Base-by-base conservation (phyloP, 148 eudicot species). In the Heliamphora exappendiculata region DNA sequence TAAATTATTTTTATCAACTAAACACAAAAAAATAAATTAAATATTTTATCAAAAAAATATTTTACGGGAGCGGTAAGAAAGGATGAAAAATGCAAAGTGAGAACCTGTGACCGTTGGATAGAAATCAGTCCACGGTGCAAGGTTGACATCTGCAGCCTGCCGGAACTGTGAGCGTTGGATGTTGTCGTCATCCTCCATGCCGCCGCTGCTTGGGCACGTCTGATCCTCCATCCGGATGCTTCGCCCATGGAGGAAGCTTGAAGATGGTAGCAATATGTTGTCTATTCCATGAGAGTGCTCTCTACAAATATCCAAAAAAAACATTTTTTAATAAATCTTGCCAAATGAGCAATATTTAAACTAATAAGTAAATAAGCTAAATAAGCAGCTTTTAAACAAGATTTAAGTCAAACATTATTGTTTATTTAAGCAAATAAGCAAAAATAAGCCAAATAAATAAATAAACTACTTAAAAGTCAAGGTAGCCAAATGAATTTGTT, bases 61-160 rank as follows among this genome's bases (percentile, higher is more conserved):
- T 26, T 7, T 17, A 65, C n/a, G 33, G n/a, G n/a, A n/a, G n/a
- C n/a, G 3, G 1, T 67, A 8, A 39, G 10, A 33, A 70, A 70
- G 19, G 63, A 29, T 10, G n/a, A 78, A 11, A 65, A 68, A 5
- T 41, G 45, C 1, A 9, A 31, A 19, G 58, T 9, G 51, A 13
- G 36, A 67, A 78, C 87, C 89, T 75, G 85, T 39, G 8, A n/a
- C n/a, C n/a, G n/a, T n/a, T n/a, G 76, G 58, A 72, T 82, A 84
- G 68, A 75, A 76, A 5, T 80, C 73, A n/a, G 84, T 42, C 87
- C 87, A 87, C 1, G 86, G 84, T 0, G 87, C 78, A 31, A 68
- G 76, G 76, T 84, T 87, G 72, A 78, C 81, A 78, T 82, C 86
- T 11, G 70, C 76, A 31, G 59, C 59, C 9, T 75, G 87, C 4